Evolutionary conservation across 805 yeast species (phyloP), one percentile per base, ranked within the genome.

Genomic region (Zygosaccharomyces lentus): DNA sequence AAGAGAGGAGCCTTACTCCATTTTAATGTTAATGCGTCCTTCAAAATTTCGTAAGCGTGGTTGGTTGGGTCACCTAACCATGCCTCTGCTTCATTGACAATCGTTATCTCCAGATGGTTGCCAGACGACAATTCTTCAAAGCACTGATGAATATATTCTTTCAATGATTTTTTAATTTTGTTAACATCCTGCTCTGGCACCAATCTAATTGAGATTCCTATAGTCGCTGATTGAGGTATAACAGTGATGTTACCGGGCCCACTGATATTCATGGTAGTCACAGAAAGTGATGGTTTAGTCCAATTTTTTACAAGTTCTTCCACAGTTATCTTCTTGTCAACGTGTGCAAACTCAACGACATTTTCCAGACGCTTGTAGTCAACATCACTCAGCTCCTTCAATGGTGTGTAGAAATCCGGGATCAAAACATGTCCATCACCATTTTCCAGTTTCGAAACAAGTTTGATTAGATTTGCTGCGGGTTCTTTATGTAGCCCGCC

Each of bases 401-500:
- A 78, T n/a, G 82, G 74, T 29, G 82, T 81, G 58, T 84, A 81
- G 53, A 88, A 89, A 6, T 75, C 76, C 0, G 95, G 93, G 6
- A 90, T 72, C 21, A 65, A 58, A 6, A 85, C 78, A 41, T 65
- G 67, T 6, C 84, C 83, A 25, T 73, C 71, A 43, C 78, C 80
- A 49, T 69, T 67, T 30, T 81, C 77, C 44, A 91, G 69, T 43
- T 78, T 76, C 1, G 91, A 76, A 17, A 90, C 67, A 13, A 91
- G 58, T 43, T 82, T 84, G 34, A 90, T 75, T 64, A 91, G 66
- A 60, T 91, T 98, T 69, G 87, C 78, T 0, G 95, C 82, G 2
- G 99, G 97, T 57, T 91, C 99, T 47, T 84, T 75, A 50, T 80
- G 77, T 7, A 84, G 82, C 48, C 98, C 98, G 42, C 99, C 99